Evolutionary conservation across 768 basidiomycete species (phyloP).

Genomic region (Lentinula edodes): DNA sequence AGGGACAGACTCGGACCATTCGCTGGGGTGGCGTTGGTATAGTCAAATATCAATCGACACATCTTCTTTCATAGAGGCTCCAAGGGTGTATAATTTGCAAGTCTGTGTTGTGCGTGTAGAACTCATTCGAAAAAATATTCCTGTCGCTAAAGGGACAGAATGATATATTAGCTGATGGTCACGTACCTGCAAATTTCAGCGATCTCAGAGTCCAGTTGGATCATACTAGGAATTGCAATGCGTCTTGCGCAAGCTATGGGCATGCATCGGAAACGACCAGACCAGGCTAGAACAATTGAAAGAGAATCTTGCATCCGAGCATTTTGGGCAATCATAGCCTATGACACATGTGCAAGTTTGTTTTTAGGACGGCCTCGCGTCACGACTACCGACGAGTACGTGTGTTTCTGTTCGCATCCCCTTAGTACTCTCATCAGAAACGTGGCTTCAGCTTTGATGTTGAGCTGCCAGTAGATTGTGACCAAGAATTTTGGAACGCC

Average conservation of each 20-base stretch:
- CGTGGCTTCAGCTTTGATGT: conserved; percentile 40
- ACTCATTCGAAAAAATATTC: not conserved
- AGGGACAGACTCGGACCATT: conserved; percentile 26
- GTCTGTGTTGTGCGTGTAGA: conserved; percentile 51
- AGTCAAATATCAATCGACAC: not conserved
- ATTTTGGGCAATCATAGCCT: conserved; percentile 40
- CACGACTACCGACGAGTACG: not conserved
- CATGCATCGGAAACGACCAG: not conserved
- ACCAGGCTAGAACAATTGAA: conserved; percentile 12
- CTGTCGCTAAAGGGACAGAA: conserved; percentile 7
- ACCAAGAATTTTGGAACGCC: conserved; percentile 54
- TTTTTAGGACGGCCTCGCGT: conserved; percentile 43
- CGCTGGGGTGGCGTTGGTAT: not conserved
- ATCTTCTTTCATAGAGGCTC: not conserved
- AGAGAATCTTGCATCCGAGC: conserved; percentile 70
- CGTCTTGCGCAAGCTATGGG: conserved; percentile 47
- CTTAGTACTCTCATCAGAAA: conserved; percentile 20
- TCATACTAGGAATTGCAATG: conserved; percentile 59
- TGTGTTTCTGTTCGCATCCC: not conserved
- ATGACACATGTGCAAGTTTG: conserved; percentile 17
- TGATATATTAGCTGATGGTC: conserved; percentile 29
- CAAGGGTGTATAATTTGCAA: conserved; percentile 2
- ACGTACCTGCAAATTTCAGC: conserved; percentile 42
- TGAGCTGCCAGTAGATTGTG: conserved; percentile 48
- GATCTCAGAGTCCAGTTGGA: conserved; percentile 55